Evolutionary conservation across 148 eudicot species (phyloP), one percentile per base, ranked within the genome.

Genomic region (Nepenthes mirabilis): DNA sequence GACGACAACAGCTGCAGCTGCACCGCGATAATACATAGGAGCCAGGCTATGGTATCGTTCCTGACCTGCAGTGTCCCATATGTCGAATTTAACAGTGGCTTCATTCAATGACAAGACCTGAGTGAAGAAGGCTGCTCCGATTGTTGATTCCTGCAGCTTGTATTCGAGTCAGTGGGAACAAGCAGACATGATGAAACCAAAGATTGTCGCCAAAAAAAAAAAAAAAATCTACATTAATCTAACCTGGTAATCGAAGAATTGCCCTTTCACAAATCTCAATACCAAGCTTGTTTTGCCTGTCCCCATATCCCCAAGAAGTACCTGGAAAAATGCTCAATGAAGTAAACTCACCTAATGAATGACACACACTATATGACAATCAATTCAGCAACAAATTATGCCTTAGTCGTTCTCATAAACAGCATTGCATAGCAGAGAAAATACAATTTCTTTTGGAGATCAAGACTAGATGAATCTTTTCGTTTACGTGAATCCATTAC

Each of bases 51-150:
- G 86, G 68, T 86, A 86, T 33, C 84, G 73, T 59, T 86, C 95
- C 68, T 86, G 95, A 56, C 95, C 95, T 1, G 89, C 95, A 32
- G 89, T 83, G 73, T 86, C 95, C 95, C 95, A 86, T 67, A 86
- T 83, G 61, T 86, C 95, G 50, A 86, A 79, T 54, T 86, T 86
- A 2, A 86, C 73, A 2, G 79, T 81, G 10, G 76, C 82, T 47
- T 86, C 86, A 47, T 75, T 72, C 59, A 83, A 56, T 36, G 87
- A 81, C 64, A 86, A 68, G 12, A 77, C 79, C 51, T 86, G 84
- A 12, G 89, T 83, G 76, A 83, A 86, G 77, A 86, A 86, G 49
- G 89, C 95, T n/a, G 95, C 87, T 73, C 95, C 95, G 40, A 86
- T 86, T 0, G 89, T 83, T 37, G 89, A 79, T 68, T 86, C 95